Conservation (phyloP, 2,329 filamentous ascomycete species). For the Neoarthrinium moseri region DNA sequence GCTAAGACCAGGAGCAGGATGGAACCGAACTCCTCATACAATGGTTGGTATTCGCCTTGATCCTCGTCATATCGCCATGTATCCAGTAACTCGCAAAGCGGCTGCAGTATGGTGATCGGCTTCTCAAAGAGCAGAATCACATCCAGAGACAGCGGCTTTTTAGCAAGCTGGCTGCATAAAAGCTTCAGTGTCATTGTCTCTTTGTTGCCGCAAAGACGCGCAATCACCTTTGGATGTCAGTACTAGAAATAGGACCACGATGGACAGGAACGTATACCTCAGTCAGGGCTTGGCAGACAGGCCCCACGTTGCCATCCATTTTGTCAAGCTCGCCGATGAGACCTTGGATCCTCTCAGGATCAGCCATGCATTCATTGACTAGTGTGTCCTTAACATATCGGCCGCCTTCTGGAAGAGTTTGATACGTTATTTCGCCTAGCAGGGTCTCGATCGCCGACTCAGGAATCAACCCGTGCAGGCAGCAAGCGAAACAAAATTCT, state of each 20-base stretch:
- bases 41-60: slow-evolving; percentile 78
- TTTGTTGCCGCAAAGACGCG: slow-evolving; percentile 67
- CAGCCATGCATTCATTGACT: slow-evolving; percentile 73
- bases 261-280: slow-evolving; percentile 52
- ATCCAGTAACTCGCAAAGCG: slow-evolving; percentile 73
- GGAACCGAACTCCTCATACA: slow-evolving; percentile 83
- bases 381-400: slow-evolving; percentile 77
- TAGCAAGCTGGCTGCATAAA: slow-evolving; percentile 70
- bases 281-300: slow-evolving; percentile 74
- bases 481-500: slow-evolving; percentile 88
- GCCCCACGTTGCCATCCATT: slow-evolving; percentile 88
- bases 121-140: slow-evolving; percentile 75
- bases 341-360: slow-evolving; percentile 72
- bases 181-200: slow-evolving; percentile 80
- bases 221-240: slow-evolving; percentile 52
- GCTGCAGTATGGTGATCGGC: slow-evolving; percentile 66
- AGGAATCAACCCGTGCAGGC: slow-evolving; percentile 80
- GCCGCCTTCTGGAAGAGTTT: slow-evolving; percentile 70
- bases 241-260: neutral
- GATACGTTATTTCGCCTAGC: slow-evolving; percentile 80
- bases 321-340: slow-evolving; percentile 81
- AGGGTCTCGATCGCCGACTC: slow-evolving; percentile 76
- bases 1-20: slow-evolving; percentile 72
- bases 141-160: slow-evolving; percentile 70
- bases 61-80: slow-evolving; percentile 81